Evolutionary conservation across 768 basidiomycete genomes (phyloP), one percentile per base, ranked within the genome.

Genomic region (Hygrophoropsis aurantiaca): DNA sequence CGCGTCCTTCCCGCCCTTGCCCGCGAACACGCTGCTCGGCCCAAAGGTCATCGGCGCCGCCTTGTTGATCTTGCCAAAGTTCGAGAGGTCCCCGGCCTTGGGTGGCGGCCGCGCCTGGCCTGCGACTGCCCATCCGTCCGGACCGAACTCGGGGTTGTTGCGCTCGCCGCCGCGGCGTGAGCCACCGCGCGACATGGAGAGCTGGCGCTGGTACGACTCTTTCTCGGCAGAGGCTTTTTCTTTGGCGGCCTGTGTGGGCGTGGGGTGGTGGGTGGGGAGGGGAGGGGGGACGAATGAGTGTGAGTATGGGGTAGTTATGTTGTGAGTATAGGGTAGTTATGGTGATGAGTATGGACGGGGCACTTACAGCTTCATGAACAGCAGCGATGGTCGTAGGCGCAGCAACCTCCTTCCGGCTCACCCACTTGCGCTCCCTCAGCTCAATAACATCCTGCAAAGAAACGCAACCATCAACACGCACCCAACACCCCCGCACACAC

Each of bases 101-200:
- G 86, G 68, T 33, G 81, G 81, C 21, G 82, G 79, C 19, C 83
- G 80, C 27, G 70, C 68, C 23, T 69, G 63, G 30, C 72, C 70
- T 42, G 85, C 81, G 16, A 85, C 84, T 27, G 87, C 81, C 94
- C 94, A 97, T n/a, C 90, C 90, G 50, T 97, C 94, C 24, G 85
- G 77, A 21, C 82, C 83, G 45, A 76, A 70, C 46, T 81, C 81
- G 13, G 76, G 70, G 10, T 79, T 77, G 36, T 73, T 77, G 49
- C 86, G 78, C 7, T 89, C 81, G 15, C 80, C 83, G 32, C 94
- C 95, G 35, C 93, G 85, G 44, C 91, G 80, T 46, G 94, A 97
- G 32, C 92, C 91, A 32, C 88, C 86, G 32, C 94, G 86, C 20
- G 92, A 94, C 82, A 95, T 91, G 64, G 79, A 84, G 42, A 82